Conservation (phyloP, 2,329 filamentous ascomycete species). For the Davidsoniella eucalypti region DNA sequence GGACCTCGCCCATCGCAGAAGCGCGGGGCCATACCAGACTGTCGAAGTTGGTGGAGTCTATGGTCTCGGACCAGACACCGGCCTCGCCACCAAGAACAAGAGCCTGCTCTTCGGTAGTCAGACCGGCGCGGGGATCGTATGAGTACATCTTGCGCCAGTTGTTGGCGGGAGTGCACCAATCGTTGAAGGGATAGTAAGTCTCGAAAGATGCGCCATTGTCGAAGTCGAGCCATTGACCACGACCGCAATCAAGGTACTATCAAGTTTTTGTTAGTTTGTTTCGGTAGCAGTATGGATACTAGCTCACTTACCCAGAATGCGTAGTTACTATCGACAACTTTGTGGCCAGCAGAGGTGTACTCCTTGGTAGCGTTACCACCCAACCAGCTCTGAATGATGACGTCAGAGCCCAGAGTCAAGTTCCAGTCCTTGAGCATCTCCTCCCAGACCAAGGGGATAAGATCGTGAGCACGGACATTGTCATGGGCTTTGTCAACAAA, state of each 20-base stretch:
- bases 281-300: too few relatives aligned
- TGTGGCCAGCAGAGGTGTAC: slow-evolving; percentile 46
- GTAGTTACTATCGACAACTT: slow-evolving; percentile 60
- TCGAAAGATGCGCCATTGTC: slow-evolving; percentile 35
- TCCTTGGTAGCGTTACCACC: slow-evolving; percentile 43
- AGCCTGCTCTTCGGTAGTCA: slow-evolving; percentile 43
- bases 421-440: slow-evolving; percentile 72
- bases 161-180: slow-evolving; percentile 70
- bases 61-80: slow-evolving; percentile 68
- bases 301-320: slow-evolving; percentile 49
- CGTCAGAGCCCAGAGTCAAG: slow-evolving; percentile 50
- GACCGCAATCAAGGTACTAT: slow-evolving; percentile 69
- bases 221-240: slow-evolving; percentile 65
- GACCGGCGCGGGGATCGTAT: slow-evolving; percentile 53
- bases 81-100: slow-evolving; percentile 69
- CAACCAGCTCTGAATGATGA: slow-evolving; percentile 67
- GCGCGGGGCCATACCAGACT: slow-evolving; percentile 62
- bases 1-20: slow-evolving; percentile 57
- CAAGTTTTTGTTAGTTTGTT: slow-evolving; percentile 14
- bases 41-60: slow-evolving; percentile 60
- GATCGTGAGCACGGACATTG: slow-evolving; percentile 43
- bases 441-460: slow-evolving; percentile 73
- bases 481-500: slow-evolving; percentile 57
- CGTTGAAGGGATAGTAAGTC: slow-evolving; percentile 50
- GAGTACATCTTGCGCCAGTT: slow-evolving; percentile 70